Percentiles rank a stretch among this genome's conserved stretches.
These are phyloP conservation scores for Curvularia hawaiiensis DNA, from an alignment of 2,329 filamentous ascomycete species.

Conservation along the genomic window DNA sequence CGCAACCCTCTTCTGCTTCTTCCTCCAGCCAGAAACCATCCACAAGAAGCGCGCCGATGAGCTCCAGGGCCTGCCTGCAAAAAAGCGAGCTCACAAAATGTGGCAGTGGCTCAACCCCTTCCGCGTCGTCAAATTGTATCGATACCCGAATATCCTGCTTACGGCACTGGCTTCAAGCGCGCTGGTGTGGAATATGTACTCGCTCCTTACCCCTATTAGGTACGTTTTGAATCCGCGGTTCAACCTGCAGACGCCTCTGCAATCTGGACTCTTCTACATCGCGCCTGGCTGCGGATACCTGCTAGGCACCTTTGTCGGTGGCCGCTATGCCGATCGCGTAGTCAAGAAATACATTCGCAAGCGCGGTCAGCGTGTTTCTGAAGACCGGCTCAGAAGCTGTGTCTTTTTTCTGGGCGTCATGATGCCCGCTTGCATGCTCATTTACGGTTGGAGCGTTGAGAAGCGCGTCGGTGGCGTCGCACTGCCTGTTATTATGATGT, in stretches of 20 bases:
- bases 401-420: constrained; percentile 62
- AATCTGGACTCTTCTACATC: constrained; percentile 75
- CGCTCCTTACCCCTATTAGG: constrained; percentile 70
- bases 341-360: constrained; percentile 69
- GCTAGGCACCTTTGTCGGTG: constrained; percentile 72
- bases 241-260: constrained; percentile 67
- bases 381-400: constrained; percentile 66
- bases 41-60: constrained; percentile 68
- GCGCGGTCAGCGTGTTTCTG: constrained; percentile 65
- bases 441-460: constrained; percentile 71
- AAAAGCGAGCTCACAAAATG: constrained; percentile 60
- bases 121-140: constrained; percentile 66
- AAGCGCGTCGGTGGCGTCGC: constrained; percentile 60
- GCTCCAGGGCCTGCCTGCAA: constrained; percentile 59
- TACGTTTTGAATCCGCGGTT: constrained; percentile 78
- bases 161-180: constrained; percentile 63
- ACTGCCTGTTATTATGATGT: constrained; percentile 73
- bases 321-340: constrained; percentile 70
- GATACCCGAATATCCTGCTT: constrained; percentile 69
- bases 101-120: constrained; percentile 70
- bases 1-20: constrained; percentile 64
- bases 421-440: constrained; percentile 67
- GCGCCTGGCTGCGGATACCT: constrained; percentile 74
- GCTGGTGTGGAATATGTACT: constrained; percentile 79
- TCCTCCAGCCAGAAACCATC: constrained; percentile 75